These are phyloP conservation scores for Lophiotrema nucula DNA, from an alignment of 495 filamentous ascomycete genomes.

Conservation along the genomic window DNA sequence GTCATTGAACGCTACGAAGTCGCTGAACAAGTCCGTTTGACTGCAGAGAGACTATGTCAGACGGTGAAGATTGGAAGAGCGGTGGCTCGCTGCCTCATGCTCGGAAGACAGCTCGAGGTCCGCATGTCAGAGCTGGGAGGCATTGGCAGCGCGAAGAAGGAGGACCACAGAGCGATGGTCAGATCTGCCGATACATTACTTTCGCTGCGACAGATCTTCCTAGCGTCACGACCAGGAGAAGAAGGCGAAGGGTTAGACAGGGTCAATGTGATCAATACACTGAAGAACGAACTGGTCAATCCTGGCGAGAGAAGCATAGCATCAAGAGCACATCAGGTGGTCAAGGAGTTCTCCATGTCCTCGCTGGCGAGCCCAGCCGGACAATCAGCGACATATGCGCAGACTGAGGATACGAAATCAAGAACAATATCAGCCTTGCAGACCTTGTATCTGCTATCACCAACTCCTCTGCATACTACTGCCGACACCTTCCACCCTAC, in stretches of 20 bases:
- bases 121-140: constrained; percentile 65
- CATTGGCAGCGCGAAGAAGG: constrained; percentile 38
- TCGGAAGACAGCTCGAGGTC: constrained; percentile 83
- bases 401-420: constrained; percentile 73
- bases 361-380: constrained; percentile 43
- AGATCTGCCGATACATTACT: constrained; percentile 75
- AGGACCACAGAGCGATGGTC: constrained; percentile 75
- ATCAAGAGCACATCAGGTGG: constrained; percentile 71
- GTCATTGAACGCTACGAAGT: constrained; percentile 77
- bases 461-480: constrained; percentile 44
- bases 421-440: constrained; percentile 71
- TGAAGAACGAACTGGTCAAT: constrained; percentile 63
- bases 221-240: constrained; percentile 58
- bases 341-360: constrained; percentile 82
- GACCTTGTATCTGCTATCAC: constrained; percentile 80
- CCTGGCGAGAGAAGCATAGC: constrained; percentile 70
- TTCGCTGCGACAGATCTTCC: constrained; percentile 68
- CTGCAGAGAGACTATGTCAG: constrained; percentile 70
- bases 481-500: constrained; percentile 61
- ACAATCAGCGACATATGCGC: constrained; percentile 64
- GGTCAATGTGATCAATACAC: constrained; percentile 64
- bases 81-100: constrained; percentile 69
- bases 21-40: constrained; percentile 72
- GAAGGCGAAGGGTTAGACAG: constrained; percentile 74
- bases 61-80: constrained; percentile 75